Percentiles rank a stretch among this genome's conserved stretches.
These are phyloP conservation scores for Geoglossum cookeanum DNA, from an alignment of 2,329 filamentous ascomycete species.

Conservation along the genomic window DNA sequence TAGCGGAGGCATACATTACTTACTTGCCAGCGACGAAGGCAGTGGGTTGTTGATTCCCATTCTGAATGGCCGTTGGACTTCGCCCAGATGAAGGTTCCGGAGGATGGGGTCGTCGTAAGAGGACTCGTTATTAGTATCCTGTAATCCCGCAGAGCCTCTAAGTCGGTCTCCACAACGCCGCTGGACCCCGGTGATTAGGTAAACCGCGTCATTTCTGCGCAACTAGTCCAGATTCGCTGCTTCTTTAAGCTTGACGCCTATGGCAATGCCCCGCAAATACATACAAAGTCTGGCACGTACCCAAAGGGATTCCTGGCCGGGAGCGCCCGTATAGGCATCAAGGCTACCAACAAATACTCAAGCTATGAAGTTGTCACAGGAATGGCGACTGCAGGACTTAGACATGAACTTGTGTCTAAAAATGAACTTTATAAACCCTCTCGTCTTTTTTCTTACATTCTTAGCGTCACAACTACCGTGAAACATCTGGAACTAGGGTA, in stretches of 20 bases:
- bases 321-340: slow-evolving; percentile 80
- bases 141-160: too few species aligned
- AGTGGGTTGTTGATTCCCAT: slow-evolving; percentile 33
- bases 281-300: slow-evolving; percentile 66
- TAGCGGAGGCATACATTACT: slow-evolving; percentile 14
- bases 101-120: not conserved
- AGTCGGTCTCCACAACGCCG: not conserved
- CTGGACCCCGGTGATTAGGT: not conserved
- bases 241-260: too few species aligned
- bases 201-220: too few species aligned
- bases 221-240: too few species aligned
- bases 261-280: slow-evolving; percentile 50
- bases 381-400: too few species aligned
- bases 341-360: slow-evolving; percentile 85
- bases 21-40: slow-evolving; percentile 32
- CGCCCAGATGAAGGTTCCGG: not conserved
- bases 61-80: not conserved
- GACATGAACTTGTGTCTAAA: too few species aligned
- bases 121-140: not conserved
- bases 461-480: too few species aligned
- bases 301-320: slow-evolving; percentile 78
- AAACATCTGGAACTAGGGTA: too few species aligned
- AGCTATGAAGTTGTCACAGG: too few species aligned
- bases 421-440: too few species aligned
- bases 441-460: too few species aligned